phyloP scores from a whole-genome alignment of 2,329 filamentous ascomycete species.

The Ascochyta fabae region DNA sequence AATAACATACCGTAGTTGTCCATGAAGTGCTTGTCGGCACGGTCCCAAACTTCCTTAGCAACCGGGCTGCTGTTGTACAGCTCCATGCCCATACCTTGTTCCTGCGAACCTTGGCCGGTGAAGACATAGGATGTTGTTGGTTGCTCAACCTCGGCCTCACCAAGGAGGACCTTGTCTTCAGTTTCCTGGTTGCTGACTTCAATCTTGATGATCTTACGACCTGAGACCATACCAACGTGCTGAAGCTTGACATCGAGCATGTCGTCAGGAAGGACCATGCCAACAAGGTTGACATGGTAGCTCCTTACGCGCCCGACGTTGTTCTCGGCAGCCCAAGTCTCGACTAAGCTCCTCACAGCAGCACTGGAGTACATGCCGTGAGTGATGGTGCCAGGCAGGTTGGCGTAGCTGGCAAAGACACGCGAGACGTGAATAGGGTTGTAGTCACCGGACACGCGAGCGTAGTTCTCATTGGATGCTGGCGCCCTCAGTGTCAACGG shows the following conservation, averaged over 20 bases:
- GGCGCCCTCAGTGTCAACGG: conserved; percentile 88
- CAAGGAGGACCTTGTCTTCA: conserved; percentile 93
- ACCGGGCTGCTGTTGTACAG: conserved; percentile 92
- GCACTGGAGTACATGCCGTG: conserved; percentile 99
- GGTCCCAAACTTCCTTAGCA: conserved; percentile 92
- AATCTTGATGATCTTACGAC: conserved; percentile 99
- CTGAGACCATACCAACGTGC: conserved; percentile 96
- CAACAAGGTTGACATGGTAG: conserved; percentile 96
- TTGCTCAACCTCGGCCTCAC: conserved; percentile 97
- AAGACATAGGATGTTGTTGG: conserved; percentile 97
- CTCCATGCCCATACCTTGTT: conserved; percentile 99
- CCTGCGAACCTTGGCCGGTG: conserved; percentile 96
- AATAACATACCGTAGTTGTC: conserved; percentile 83
- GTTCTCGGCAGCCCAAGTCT: conserved; percentile 99
- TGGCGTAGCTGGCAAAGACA: conserved; percentile 94
- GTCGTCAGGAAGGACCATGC: conserved; percentile 98
- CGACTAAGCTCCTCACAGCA: conserved; percentile 91
- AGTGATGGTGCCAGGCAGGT: conserved; percentile 94
- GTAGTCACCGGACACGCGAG: conserved; percentile 95
- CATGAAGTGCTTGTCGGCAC: conserved; percentile 94
- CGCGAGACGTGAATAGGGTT: conserved; percentile 99
- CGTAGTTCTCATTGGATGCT: conserved; percentile 96
- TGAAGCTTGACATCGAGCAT: conserved; percentile 93
- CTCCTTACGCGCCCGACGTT: conserved; percentile 96
- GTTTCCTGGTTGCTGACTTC: conserved; percentile 95